A percentile compares a stretch with the other conserved stretches of the same genome.
These are phyloP conservation scores for Blastocystis sp. DNA, from an alignment of 352 stramenopile genomes.

Conservation along the genomic window DNA sequence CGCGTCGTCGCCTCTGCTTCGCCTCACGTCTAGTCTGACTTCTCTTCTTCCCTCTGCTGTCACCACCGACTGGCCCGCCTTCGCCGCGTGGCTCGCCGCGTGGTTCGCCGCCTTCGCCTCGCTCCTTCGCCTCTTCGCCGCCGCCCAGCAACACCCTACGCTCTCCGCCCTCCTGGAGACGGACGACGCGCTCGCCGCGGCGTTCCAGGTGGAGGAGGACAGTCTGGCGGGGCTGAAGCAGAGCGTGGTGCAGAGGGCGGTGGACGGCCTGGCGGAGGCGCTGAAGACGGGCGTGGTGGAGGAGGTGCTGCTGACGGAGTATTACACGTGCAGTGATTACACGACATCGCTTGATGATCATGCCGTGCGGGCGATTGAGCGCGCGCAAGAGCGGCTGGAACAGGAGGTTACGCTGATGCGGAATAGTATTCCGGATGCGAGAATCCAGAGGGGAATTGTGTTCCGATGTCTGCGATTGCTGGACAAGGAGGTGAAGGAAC, in stretches of 20 bases:
- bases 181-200: neutral
- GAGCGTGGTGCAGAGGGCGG: neutral
- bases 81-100: neutral
- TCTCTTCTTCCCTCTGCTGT: neutral
- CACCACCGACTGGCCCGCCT: neutral
- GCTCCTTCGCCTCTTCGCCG: neutral
- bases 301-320: constrained; percentile 30
- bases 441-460: constrained; percentile 7
- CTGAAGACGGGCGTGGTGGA: constrained; percentile 15
- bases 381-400: neutral
- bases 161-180: neutral
- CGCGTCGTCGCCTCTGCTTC: neutral
- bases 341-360: neutral
- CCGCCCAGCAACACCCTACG: neutral
- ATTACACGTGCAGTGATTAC: neutral
- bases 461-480: constrained; percentile 10
- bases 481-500: constrained; percentile 36
- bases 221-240: neutral
- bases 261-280: neutral
- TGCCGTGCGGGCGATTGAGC: neutral
- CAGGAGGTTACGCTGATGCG: neutral
- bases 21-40: neutral
- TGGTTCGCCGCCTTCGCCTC: neutral
- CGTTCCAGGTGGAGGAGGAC: neutral
- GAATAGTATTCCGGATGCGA: neutral